These are phyloP conservation scores for Penicillium sp. DNA, from an alignment of 2,329 filamentous ascomycete species.

Conservation along the genomic window DNA sequence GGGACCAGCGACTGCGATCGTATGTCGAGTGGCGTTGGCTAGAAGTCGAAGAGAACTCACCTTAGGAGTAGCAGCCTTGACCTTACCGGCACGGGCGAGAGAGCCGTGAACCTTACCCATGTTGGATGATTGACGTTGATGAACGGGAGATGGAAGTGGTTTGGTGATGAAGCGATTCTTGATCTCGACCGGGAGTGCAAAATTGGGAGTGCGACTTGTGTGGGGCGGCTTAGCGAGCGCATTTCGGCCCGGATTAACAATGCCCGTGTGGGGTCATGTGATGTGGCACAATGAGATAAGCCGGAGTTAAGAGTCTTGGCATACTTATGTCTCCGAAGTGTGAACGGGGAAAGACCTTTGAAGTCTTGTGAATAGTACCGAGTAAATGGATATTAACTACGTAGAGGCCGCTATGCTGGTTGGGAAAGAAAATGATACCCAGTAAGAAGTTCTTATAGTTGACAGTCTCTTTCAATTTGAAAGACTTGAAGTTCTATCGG, in stretches of 20 bases:
- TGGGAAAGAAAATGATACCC: too few species aligned
- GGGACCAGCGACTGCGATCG: slow-evolving; percentile 8
- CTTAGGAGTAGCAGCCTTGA: slow-evolving; percentile 73
- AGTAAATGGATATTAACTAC: neutral
- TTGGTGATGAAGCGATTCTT: slow-evolving; percentile 25
- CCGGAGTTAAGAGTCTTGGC: slow-evolving; percentile 8
- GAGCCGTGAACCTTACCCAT: slow-evolving; percentile 95
- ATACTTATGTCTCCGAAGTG: slow-evolving; percentile 4
- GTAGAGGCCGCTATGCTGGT: neutral
- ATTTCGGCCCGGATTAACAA: slow-evolving; percentile 18
- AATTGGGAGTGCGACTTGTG: slow-evolving; percentile 29
- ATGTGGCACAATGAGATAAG: slow-evolving; percentile 5
- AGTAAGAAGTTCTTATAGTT: neutral
- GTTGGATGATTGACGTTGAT: slow-evolving; percentile 34
- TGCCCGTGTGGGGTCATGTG: slow-evolving; percentile 8
- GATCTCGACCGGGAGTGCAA: slow-evolving; percentile 24
- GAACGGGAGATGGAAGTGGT: slow-evolving; percentile 23
- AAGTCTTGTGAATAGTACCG: neutral
- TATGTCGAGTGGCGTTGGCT: slow-evolving; percentile 14
- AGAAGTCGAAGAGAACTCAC: slow-evolving; percentile 24
- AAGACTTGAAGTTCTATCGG: neutral
- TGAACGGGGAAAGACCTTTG: neutral
- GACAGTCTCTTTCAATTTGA: neutral
- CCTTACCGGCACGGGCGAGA: slow-evolving; percentile 93
- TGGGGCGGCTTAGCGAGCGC: slow-evolving; percentile 30